Conservation (phyloP, 2,329 filamentous ascomycete genomes). For the Tothia fuscella region DNA sequence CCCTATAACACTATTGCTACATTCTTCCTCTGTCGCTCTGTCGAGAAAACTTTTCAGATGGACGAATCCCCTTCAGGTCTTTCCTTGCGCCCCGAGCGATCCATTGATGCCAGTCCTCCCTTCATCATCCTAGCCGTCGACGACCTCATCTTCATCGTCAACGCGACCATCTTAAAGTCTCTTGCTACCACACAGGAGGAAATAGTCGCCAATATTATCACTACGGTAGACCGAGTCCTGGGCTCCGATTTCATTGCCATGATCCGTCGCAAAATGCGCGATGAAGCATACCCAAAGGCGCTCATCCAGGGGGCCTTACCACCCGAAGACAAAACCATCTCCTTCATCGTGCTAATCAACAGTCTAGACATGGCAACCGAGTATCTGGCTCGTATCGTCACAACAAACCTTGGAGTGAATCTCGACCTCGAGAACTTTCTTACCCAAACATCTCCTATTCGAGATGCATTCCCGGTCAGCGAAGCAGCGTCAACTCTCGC, state of each 20-base stretch:
- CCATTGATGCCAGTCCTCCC: conserved; percentile 66
- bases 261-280: conserved; percentile 96
- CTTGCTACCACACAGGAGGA: conserved; percentile 74
- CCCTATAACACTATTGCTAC: conserved; percentile 89
- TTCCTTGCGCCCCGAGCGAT: conserved; percentile 59
- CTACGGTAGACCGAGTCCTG: conserved; percentile 67
- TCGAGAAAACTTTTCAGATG: conserved; percentile 94
- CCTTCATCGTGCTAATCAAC: conserved; percentile 89
- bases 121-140: conserved; percentile 94
- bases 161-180: conserved; percentile 76
- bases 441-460: too few relatives aligned
- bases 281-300: conserved; percentile 78
- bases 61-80: conserved; percentile 78
- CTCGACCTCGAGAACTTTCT: too few relatives aligned
- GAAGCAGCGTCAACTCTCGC: conserved; percentile 23
- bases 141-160: conserved; percentile 99
- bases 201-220: conserved; percentile 68
- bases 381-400: conserved; percentile 79
- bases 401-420: conserved; percentile 50
- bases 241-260: conserved; percentile 88
- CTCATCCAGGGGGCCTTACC: conserved; percentile 68
- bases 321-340: conserved; percentile 75
- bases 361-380: conserved; percentile 87
- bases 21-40: conserved; percentile 92
- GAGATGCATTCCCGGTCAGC: conserved; percentile 11